These are phyloP conservation scores for Rhizoclosmatium sp. DNA, from an alignment of 192 early-diverging fungal genomes.

Conservation along the genomic window DNA sequence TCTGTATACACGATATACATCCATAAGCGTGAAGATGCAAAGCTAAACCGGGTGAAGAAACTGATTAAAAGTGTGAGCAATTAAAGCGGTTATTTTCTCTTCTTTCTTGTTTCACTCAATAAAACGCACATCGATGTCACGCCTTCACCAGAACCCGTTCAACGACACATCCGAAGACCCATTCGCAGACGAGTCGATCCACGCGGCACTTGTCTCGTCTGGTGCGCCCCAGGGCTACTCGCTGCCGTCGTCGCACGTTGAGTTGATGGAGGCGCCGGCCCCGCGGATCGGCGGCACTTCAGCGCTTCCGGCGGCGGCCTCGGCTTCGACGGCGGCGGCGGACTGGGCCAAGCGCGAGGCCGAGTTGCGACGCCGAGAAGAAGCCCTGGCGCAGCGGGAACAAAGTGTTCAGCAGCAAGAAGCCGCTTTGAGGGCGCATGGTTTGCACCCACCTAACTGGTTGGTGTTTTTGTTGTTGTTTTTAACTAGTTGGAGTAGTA, in stretches of 20 bases:
- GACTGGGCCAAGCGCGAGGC: slow-evolving; percentile 64
- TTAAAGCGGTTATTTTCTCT: too few species aligned
- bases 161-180: slow-evolving; percentile 56
- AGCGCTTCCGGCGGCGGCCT: background rate
- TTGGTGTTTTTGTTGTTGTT: background rate
- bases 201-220: background rate
- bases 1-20: too few species aligned
- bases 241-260: background rate
- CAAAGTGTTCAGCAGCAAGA: slow-evolving; percentile 71
- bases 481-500: too few species aligned
- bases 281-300: background rate
- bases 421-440: slow-evolving; percentile 61
- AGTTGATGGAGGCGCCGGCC: background rate
- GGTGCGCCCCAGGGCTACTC: background rate
- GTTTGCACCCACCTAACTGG: slow-evolving; percentile 73
- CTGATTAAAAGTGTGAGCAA: too few species aligned
- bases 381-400: slow-evolving; percentile 80
- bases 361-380: slow-evolving; percentile 76
- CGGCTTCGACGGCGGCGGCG: slow-evolving; percentile 42
- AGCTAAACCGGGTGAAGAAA: too few species aligned
- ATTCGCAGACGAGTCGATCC: slow-evolving; percentile 54
- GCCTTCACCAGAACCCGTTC: slow-evolving; percentile 31
- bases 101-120: too few species aligned
- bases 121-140: too few species aligned
- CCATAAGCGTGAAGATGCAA: too few species aligned